phyloP scores from a whole-genome alignment of 805 yeast species.

The Candida endomychidarum region DNA sequence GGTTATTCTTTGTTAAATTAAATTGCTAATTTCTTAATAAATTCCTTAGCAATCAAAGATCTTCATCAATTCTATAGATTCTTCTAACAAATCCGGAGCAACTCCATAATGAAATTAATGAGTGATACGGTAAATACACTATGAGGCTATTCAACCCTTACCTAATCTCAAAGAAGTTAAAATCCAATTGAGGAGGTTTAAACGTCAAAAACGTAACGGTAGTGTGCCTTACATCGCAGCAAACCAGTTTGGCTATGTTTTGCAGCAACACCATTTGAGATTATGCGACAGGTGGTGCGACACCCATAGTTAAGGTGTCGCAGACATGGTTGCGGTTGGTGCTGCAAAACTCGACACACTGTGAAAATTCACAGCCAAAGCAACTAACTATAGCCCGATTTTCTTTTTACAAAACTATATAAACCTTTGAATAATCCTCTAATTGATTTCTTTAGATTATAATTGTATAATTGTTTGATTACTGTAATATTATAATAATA shows the following conservation, averaged over 20 bases:
- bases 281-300: too few relatives aligned
- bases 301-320: background rate
- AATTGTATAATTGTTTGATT: slow-evolving; percentile 3
- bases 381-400: background rate
- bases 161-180: background rate
- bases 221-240: slow-evolving; percentile 1
- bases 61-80: background rate
- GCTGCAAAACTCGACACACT: slow-evolving; percentile 2
- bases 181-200: background rate
- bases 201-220: background rate
- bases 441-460: background rate
- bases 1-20: too few relatives aligned
- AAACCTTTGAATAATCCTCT: background rate
- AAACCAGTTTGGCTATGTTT: slow-evolving; percentile 4
- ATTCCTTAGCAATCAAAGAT: background rate
- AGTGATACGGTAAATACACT: too few relatives aligned
- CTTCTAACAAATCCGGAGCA: background rate
- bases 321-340: too few relatives aligned
- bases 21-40: too few relatives aligned
- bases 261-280: too few relatives aligned
- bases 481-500: slow-evolving; percentile 1
- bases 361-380: slow-evolving; percentile 5
- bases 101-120: background rate
- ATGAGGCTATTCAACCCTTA: background rate
- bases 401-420: slow-evolving; percentile 1